Evolutionary conservation across 139 green algal genomes (phyloP).

Genomic region (Penium margaritaceum): DNA sequence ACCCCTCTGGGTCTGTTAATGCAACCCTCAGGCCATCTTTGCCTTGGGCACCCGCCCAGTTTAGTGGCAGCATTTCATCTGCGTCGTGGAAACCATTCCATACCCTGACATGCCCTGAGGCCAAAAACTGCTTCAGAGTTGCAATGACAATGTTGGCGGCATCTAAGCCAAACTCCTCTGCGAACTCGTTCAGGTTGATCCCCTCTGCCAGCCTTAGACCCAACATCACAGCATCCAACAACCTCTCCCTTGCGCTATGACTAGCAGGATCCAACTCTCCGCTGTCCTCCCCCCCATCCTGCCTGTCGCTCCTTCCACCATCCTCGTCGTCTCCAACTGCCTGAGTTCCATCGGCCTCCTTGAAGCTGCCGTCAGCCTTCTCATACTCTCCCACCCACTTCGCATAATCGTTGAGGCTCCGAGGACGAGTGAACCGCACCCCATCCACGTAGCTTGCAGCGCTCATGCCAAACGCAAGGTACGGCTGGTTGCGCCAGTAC

Average conservation of each 20-base stretch:
- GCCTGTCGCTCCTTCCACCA: background rate
- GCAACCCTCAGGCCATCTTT: slow-evolving; percentile 4
- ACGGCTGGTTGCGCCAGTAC: slow-evolving; percentile 74
- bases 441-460: slow-evolving; percentile 69
- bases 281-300: background rate
- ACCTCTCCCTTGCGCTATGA: too few relatives aligned
- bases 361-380: slow-evolving; percentile 5
- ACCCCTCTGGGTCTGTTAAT: slow-evolving; percentile 38
- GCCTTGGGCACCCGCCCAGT: background rate
- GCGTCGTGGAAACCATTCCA: background rate
- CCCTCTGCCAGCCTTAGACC: background rate
- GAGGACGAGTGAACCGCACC: slow-evolving; percentile 65
- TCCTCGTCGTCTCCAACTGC: too few relatives aligned
- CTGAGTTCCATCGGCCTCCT: too few relatives aligned
- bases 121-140: background rate
- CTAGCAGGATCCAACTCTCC: too few relatives aligned
- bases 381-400: slow-evolving; percentile 58
- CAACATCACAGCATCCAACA: too few relatives aligned
- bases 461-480: slow-evolving; percentile 82
- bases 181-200: background rate
- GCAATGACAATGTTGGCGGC: background rate
- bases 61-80: background rate
- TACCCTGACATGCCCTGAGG: too few relatives aligned
- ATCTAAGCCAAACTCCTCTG: background rate
- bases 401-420: slow-evolving; percentile 62